These are phyloP conservation scores for Groenewaldozyma auringiensis DNA, from an alignment of 1,139 yeast genomes.

Conservation along the genomic window DNA sequence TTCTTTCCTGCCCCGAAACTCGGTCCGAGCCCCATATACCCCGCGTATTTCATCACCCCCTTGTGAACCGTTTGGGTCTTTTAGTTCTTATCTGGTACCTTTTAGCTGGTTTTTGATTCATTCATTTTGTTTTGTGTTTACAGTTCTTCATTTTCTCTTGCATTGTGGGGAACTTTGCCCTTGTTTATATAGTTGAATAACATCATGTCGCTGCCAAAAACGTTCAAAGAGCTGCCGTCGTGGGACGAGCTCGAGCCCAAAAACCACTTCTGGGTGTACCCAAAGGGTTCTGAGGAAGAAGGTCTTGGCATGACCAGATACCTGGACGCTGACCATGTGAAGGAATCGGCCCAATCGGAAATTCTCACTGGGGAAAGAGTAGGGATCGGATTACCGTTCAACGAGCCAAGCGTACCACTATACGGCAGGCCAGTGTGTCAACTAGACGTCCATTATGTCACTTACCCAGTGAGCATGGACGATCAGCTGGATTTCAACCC, in stretches of 20 bases:
- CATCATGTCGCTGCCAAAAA: conserved; percentile 3
- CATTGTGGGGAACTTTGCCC: too few relatives aligned
- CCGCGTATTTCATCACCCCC: too few relatives aligned
- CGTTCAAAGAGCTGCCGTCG: conserved; percentile 16
- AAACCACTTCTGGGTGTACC: conserved; percentile 20
- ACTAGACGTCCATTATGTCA: not conserved
- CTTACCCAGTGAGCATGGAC: conserved; percentile 17
- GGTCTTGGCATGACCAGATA: conserved; percentile 20
- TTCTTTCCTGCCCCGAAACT: too few relatives aligned
- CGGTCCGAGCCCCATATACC: too few relatives aligned
- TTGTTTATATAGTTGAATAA: too few relatives aligned
- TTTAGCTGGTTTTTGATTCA: too few relatives aligned
- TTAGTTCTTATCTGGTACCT: too few relatives aligned
- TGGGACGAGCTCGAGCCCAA: conserved; percentile 18
- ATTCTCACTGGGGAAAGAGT: conserved; percentile 19
- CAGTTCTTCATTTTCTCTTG: too few relatives aligned
- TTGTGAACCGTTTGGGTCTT: too few relatives aligned
- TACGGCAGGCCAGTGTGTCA: conserved; percentile 1
- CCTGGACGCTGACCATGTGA: conserved; percentile 19
- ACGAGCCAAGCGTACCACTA: not conserved
- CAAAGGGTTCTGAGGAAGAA: conserved; percentile 21
- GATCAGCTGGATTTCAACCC: conserved; percentile 27
- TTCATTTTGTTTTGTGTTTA: too few relatives aligned
- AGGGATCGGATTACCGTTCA: conserved; percentile 14
- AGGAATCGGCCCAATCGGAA: conserved; percentile 16